Evolutionary conservation across 1,284 basidiomycete species (phyloP), one percentile per base, ranked within the genome.

Genomic region (Crepidotus sp.): DNA sequence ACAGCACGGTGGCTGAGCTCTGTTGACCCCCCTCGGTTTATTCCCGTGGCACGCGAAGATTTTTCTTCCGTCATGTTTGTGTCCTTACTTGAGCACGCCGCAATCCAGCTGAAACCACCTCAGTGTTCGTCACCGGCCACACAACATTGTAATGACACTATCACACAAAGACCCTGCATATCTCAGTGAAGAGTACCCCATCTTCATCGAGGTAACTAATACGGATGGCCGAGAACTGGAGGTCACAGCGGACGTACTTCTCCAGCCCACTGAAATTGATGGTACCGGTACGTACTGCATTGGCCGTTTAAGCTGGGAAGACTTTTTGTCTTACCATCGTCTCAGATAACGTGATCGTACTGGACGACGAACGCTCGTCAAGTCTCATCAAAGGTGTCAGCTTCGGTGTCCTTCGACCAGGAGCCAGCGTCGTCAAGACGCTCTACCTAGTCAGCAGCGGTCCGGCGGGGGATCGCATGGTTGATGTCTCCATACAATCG

Each of bases 201-300:
- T 94, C 49, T 58, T 59, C 13, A 66, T 94, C 29, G 68, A 74
- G 30, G 69, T 92, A 10, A 73, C 64, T 5, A 92, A 89, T 56
- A 57, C 65, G 3, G 89, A 93, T 57, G 73, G 74, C 21, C 67
- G 76, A 14, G 70, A 76, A 15, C 61, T 94, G 15, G 74, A 82
- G 5, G 62, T 88, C n/a, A 61, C 70, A 3, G 65, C 90, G 6
- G 83, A 88, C 48, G 73, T 85, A 2, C 68, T 91, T 37, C 60
- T 94, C 26, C 87, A 91, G 48, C 87, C 89, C 3, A 75, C 77
- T 1, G 83, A 87, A 52, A 67, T 77, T 39, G 87, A 91, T 50
- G 76, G 78, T 45, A 77, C 83, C 17, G 73, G 87, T 87, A 51
- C 31, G 77, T 66, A 14, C 25, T 44, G 22, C 25, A n/a, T n/a